A percentile compares a stretch with the other conserved stretches of the same genome.
These are phyloP conservation scores for Trypanosoma mega DNA, from an alignment of 208 protist species.

Conservation along the genomic window DNA sequence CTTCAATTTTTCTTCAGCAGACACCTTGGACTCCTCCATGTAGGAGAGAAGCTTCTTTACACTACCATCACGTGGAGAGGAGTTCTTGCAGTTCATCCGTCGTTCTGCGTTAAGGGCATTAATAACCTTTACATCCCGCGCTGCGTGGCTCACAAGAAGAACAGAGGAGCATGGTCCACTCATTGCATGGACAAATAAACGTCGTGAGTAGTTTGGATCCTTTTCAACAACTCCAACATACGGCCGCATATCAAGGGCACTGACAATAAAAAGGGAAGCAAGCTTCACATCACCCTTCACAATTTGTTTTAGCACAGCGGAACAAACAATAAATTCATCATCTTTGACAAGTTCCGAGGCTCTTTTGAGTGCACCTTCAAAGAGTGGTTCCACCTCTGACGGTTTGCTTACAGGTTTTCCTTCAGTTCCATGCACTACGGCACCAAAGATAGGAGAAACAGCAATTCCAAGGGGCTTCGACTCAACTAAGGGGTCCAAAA, in stretches of 20 bases:
- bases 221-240: constrained; percentile 38
- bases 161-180: constrained; percentile 51
- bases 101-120: constrained; percentile 27
- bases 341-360: constrained; percentile 23
- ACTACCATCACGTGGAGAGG: constrained; percentile 47
- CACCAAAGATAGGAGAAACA: constrained; percentile 50
- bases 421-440: constrained; percentile 30
- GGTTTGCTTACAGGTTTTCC: constrained; percentile 24
- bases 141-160: too few species aligned
- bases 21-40: constrained; percentile 24
- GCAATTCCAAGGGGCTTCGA: constrained; percentile 37
- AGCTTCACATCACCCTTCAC: constrained; percentile 43
- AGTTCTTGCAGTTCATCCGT: constrained; percentile 28
- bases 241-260: constrained; percentile 36
- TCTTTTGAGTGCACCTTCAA: constrained; percentile 33
- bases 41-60: constrained; percentile 53
- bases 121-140: constrained; percentile 34
- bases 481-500: constrained; percentile 14
- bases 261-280: constrained; percentile 44
- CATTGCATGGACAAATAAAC: constrained; percentile 52
- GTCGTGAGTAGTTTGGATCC: constrained; percentile 28
- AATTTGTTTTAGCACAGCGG: constrained; percentile 54
- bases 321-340: constrained; percentile 44
- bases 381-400: constrained; percentile 29
- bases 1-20: constrained; percentile 30